Base-by-base conservation (phyloP, 192 early-diverging fungal genomes). In the Linnemannia zychae region DNA sequence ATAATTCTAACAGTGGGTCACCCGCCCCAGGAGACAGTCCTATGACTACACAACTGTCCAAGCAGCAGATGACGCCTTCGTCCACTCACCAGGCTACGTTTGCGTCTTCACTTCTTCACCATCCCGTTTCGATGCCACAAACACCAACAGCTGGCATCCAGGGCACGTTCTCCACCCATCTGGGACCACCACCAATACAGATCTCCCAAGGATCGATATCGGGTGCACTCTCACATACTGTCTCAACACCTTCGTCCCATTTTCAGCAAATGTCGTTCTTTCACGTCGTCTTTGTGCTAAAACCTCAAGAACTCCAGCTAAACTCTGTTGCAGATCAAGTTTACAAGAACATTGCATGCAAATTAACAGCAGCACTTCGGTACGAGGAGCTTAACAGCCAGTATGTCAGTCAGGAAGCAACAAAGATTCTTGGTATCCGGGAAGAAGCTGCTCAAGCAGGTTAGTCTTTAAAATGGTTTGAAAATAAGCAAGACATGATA, bases 351-450 rank as follows among this genome's bases (percentile, higher is more conserved):
- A 91, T 95, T 71, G 89, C 96, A 20, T 83, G 91, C 36, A 92
- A 94, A 66, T 78, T 96, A 49, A 93, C 94, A 0, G 90, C 94
- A 7, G 94, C 91, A 4, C 81, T 97, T 22, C 92, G 94, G 36
- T 96, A 95, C 75, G 96, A 97, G 78, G 95, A 97, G 72, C 75
- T 94, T 33, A 90, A 90, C 65, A 90, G 95, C 68, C 93, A 93
- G 2, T 97, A 95, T 84, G 91, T 97, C 20, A 90, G 92, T 52
- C 79, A 90, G 46, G 95, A 97, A 82, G 88, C 93, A 20, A 94
- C 96, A 48, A 88, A 94, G 52, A 96, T 97, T 17, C 74, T 97
- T 12, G 79, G 83, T 0, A 88, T 97, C 28, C 92, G 92, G 28
- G 96, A 97, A 53, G 93, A 91, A n/a, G 81, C 88, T 6, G 63